Evolutionary conservation across 192 early-diverging fungal species (phyloP), one percentile per base, ranked within the genome.

Genomic region (Physocladia obscura): DNA sequence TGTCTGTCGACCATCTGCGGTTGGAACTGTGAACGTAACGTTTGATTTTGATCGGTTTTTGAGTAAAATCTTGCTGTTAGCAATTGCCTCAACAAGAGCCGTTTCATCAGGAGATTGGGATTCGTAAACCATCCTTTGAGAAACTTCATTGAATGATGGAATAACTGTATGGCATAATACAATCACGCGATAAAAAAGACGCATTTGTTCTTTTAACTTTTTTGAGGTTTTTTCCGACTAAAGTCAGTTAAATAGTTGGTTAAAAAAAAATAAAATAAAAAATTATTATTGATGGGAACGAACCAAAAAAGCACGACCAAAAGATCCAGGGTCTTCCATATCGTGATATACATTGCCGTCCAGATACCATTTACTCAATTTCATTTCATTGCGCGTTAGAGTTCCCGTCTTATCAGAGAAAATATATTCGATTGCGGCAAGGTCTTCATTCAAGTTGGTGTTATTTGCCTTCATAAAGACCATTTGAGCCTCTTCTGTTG

Each of bases 21-120:
- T 93, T 69, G 89, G 80, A 19, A 72, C 19, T 22, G 69, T 58
- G 50, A 84, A 69, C 21, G 69, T 74, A 39, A 82, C 75, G 21
- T 49, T 55, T 47, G 64, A 29, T 68, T 81, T 81, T 34, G 49
- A 76, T 22, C 83, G 83, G 15, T 57, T 64, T 13, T 60, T 62
- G 0, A 84, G 75, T 19, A 62, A 62, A 60, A 80, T 68, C 13
- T 64, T 55, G 60, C 92, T 81, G 54, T 89, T 87, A 26, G 44
- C 55, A 48, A 78, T 71, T 19, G 55, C 85, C 6, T 75, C 39
- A 38, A 86, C 67, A 48, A 99, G 79, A 2, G 97, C 97, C 35
- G 89, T 94, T 77, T 99, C 97, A 75, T 99, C 97, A 0, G 97
- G 97, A 3, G 95, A 98, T 0, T 92, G 91, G 3, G 97, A 94